A percentile compares a stretch with the other conserved stretches of the same genome.
phyloP scores from a whole-genome alignment of 805 yeast genomes.

The Wickerhamomyces bovis region DNA sequence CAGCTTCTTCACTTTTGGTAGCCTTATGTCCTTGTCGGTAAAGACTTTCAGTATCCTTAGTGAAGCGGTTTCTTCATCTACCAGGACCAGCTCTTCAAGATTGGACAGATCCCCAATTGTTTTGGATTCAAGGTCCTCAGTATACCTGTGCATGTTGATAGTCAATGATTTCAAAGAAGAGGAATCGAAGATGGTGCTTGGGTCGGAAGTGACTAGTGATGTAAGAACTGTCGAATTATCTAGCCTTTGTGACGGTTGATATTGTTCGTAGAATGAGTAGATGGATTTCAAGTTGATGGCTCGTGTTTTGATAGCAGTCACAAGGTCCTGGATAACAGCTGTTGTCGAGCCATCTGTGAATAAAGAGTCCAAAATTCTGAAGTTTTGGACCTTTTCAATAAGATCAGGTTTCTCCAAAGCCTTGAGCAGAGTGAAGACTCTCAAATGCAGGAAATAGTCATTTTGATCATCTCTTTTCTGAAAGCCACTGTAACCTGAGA shows the following conservation, averaged over 20 bases:
- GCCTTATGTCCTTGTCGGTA: constrained; percentile 8
- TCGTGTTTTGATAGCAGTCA: constrained; percentile 20
- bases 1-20: constrained; percentile 27
- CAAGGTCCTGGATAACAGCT: constrained; percentile 16
- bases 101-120: neutral
- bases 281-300: constrained; percentile 13
- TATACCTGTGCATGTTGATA: constrained; percentile 10
- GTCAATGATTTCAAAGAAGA: constrained; percentile 4
- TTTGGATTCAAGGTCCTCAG: constrained; percentile 3
- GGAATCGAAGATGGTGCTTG: constrained; percentile 6
- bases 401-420: constrained; percentile 21
- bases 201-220: constrained; percentile 6
- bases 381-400: constrained; percentile 31
- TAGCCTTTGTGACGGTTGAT: constrained; percentile 5
- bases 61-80: constrained; percentile 32
- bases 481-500: constrained; percentile 32
- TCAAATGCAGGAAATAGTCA: constrained; percentile 29
- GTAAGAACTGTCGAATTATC: constrained; percentile 6
- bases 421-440: constrained; percentile 26
- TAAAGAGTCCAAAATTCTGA: constrained; percentile 28
- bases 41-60: constrained; percentile 29
- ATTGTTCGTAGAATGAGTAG: constrained; percentile 11
- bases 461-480: constrained; percentile 31
- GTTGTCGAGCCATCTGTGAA: constrained; percentile 24
- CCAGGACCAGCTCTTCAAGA: constrained; percentile 24